Percentiles rank a stretch among this genome's conserved stretches.
Conservation (phyloP, 108 stramenopile genomes). For the Discostella pseudostelligera region DNA sequence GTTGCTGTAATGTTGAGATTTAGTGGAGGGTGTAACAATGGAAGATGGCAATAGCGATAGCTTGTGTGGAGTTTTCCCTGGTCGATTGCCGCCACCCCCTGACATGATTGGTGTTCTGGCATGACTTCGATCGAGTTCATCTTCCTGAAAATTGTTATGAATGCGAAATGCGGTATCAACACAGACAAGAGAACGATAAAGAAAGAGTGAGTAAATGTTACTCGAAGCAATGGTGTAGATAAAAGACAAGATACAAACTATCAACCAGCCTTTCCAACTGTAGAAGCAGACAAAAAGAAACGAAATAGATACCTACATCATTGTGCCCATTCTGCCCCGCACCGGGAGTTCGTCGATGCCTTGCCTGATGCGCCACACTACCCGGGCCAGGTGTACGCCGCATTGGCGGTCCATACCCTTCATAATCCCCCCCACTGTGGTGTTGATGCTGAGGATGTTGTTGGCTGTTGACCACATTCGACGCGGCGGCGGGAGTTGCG, state of each 20-base stretch:
- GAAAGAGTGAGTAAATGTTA: background rate
- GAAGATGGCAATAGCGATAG: constrained; percentile 3
- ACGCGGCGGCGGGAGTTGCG: constrained; percentile 17
- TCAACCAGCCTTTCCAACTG: background rate
- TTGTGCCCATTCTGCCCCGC: constrained; percentile 6
- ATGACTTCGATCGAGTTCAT: background rate
- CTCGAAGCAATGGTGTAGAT: background rate
- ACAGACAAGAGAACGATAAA: background rate
- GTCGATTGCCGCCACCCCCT: constrained; percentile 11
- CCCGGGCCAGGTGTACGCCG: constrained; percentile 20
- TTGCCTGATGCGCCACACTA: constrained; percentile 4
- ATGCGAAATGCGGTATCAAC: background rate
- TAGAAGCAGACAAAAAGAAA: background rate
- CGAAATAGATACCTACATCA: background rate
- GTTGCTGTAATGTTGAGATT: background rate
- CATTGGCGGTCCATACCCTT: background rate
- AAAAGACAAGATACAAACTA: background rate
- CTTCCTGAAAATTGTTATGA: background rate
- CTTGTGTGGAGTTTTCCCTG: constrained; percentile 14
- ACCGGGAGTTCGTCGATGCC: constrained; percentile 22
- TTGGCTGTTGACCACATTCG: background rate
- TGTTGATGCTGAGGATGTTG: background rate
- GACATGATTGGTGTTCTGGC: constrained; percentile 20
- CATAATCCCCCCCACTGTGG: background rate
- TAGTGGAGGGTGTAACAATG: constrained; percentile 10